Percentiles rank a stretch among this genome's conserved stretches.
phyloP scores from a whole-genome alignment of 179 eudicot species.

The Beta lomatogona region DNA sequence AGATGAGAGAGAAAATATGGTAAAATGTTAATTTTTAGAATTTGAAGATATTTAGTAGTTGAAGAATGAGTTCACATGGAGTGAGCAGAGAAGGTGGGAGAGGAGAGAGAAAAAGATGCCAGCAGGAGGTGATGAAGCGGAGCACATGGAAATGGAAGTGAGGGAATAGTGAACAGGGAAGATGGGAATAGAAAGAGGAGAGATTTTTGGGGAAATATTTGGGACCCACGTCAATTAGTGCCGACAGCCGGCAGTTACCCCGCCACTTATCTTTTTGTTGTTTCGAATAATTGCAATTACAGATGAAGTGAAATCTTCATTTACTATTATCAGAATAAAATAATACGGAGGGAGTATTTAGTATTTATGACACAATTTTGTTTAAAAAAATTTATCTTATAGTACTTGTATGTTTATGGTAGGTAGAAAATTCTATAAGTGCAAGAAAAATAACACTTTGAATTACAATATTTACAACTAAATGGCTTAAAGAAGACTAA shows the following conservation, averaged over 20 bases:
- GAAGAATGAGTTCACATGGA: conserved; percentile 10
- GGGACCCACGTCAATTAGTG: conserved; percentile 14
- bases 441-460: too few relatives aligned
- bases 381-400: too few relatives aligned
- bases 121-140: conserved; percentile 30
- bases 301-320: conserved; percentile 4
- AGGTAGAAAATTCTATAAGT: too few relatives aligned
- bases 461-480: too few relatives aligned
- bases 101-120: conserved; percentile 17
- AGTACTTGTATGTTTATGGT: too few relatives aligned
- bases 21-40: background rate
- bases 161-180: background rate
- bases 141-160: conserved; percentile 29
- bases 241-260: conserved; percentile 15
- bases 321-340: too few relatives aligned
- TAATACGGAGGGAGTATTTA: too few relatives aligned
- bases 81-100: conserved; percentile 17
- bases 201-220: background rate
- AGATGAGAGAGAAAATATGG: background rate
- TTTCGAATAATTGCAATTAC: background rate
- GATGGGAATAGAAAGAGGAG: background rate
- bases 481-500: too few relatives aligned
- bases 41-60: too few relatives aligned
- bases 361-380: too few relatives aligned
- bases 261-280: background rate